A percentile compares a stretch with the other conserved stretches of the same genome.
Conservation (phyloP, 768 basidiomycete species). For the Lactarius sp. region DNA sequence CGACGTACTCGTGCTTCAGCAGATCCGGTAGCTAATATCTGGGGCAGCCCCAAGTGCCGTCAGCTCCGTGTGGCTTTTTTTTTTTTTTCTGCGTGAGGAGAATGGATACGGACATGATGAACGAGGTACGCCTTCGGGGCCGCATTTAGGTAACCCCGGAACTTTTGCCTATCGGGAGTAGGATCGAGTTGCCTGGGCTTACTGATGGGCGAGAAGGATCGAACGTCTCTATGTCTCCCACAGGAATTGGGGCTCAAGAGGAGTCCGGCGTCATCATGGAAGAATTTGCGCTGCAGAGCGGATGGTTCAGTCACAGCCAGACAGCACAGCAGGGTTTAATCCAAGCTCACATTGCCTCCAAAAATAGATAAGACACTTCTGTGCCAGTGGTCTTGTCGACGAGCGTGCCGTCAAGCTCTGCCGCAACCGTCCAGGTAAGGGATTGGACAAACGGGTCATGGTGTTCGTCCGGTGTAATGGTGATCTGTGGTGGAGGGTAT, state of each 20-base stretch:
- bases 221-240: background rate
- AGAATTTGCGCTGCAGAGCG: background rate
- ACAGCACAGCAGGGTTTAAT: background rate
- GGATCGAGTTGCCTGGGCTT: slow-evolving; percentile 4
- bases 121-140: slow-evolving; percentile 35
- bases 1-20: slow-evolving; percentile 37
- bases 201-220: slow-evolving; percentile 12
- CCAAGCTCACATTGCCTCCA: slow-evolving; percentile 12
- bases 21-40: slow-evolving; percentile 43
- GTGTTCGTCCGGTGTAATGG: background rate
- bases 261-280: background rate
- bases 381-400: slow-evolving; percentile 9
- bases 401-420: slow-evolving; percentile 14
- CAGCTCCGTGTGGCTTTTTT: too few relatives aligned
- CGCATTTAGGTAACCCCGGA: slow-evolving; percentile 38
- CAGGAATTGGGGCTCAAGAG: background rate
- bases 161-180: slow-evolving; percentile 31
- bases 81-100: slow-evolving; percentile 18
- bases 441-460: background rate
- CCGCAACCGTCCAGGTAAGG: slow-evolving; percentile 8
- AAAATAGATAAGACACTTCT: slow-evolving; percentile 16
- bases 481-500: background rate
- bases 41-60: too few relatives aligned
- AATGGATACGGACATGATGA: slow-evolving; percentile 38
- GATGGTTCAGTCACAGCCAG: background rate